Conservation (phyloP, 1,139 yeast species). For the Taphrina communis region DNA sequence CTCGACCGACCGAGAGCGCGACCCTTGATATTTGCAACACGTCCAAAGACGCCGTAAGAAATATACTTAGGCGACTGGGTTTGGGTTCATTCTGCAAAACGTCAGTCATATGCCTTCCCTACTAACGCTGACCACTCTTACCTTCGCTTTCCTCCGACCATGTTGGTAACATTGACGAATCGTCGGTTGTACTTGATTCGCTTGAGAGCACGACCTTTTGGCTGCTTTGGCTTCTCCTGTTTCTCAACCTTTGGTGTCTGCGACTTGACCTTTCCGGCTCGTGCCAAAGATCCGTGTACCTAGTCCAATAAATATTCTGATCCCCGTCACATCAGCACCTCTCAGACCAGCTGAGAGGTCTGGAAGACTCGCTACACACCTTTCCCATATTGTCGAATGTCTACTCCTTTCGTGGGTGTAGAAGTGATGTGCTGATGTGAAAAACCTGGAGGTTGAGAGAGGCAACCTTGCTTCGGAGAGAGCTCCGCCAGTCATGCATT, state of each 20-base stretch:
- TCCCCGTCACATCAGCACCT: constrained; percentile 38
- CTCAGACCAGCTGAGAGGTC: constrained; percentile 18
- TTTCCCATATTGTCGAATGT: constrained; percentile 37
- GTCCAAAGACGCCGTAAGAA: background rate
- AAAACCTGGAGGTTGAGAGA: background rate
- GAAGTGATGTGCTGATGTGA: background rate
- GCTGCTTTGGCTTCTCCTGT: constrained; percentile 80
- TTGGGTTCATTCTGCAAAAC: constrained; percentile 20
- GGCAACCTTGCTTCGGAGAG: background rate
- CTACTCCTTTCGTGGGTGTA: background rate
- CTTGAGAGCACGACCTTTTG: constrained; percentile 96
- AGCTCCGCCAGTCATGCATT: constrained; percentile 3
- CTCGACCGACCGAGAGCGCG: too few relatives aligned
- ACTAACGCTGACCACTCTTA: background rate
- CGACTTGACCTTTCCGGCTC: constrained; percentile 99
- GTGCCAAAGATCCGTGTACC: constrained; percentile 99
- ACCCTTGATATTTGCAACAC: too few relatives aligned
- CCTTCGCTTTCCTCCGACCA: constrained; percentile 95
- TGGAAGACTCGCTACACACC: constrained; percentile 36
- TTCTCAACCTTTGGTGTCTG: constrained; percentile 89
- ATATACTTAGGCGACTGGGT: constrained; percentile 16
- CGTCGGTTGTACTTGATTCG: constrained; percentile 99
- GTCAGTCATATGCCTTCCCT: background rate
- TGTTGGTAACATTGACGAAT: constrained; percentile 96
- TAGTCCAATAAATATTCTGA: constrained; percentile 51